phyloP scores from a whole-genome alignment of 2,329 filamentous ascomycete genomes.

The Fusarium zealandicum region DNA sequence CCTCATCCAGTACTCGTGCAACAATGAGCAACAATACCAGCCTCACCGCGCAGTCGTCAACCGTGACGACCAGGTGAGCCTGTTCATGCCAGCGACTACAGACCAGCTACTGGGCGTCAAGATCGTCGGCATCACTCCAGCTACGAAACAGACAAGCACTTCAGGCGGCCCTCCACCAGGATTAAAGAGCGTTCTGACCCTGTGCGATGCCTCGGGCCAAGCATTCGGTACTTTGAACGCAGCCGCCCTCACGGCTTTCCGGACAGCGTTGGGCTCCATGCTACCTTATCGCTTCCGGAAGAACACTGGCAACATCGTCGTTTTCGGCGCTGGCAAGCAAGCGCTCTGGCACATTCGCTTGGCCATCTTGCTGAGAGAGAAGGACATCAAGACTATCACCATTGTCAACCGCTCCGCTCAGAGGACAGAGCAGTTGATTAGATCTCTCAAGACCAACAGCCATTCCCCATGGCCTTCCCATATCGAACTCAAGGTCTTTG shows the following conservation, averaged over 20 bases:
- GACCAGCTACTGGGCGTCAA: constrained; percentile 68
- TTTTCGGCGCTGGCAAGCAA: constrained; percentile 76
- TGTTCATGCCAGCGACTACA: constrained; percentile 73
- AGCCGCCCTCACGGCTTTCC: constrained; percentile 72
- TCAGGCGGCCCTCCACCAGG: constrained; percentile 44
- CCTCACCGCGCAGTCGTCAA: constrained; percentile 67
- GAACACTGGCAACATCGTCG: constrained; percentile 57
- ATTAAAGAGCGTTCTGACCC: constrained; percentile 61
- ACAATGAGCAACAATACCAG: constrained; percentile 66
- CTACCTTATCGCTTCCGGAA: constrained; percentile 57
- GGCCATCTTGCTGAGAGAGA: constrained; percentile 60
- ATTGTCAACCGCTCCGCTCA: constrained; percentile 45
- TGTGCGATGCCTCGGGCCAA: constrained; percentile 64
- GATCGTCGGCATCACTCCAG: constrained; percentile 56
- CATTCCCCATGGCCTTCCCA: constrained; percentile 24
- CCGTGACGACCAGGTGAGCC: constrained; percentile 66
- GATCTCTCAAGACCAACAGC: constrained; percentile 18
- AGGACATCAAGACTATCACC: constrained; percentile 40
- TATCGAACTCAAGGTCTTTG: constrained; percentile 24
- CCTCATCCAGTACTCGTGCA: constrained; percentile 61
- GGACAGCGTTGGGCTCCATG: constrained; percentile 69
- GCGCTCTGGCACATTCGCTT: constrained; percentile 77
- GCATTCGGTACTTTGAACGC: constrained; percentile 71
- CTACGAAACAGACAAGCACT: constrained; percentile 5
- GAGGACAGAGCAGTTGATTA: constrained; percentile 34